phyloP scores from a whole-genome alignment of 306 rosid genomes.

The Castanospermum australe region DNA sequence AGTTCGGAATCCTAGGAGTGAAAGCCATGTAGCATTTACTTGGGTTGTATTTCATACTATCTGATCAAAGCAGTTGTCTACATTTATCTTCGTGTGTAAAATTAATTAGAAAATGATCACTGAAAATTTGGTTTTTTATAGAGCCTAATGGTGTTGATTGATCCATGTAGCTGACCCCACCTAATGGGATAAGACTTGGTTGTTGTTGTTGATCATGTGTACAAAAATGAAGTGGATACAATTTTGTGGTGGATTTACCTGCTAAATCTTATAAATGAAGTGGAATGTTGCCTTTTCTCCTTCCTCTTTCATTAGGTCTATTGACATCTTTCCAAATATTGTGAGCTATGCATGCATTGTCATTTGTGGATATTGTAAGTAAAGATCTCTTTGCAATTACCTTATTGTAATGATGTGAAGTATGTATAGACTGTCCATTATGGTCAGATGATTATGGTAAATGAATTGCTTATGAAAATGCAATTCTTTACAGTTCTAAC shows the following conservation, averaged over 20 bases:
- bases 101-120: not conserved
- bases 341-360: not conserved
- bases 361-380: not conserved
- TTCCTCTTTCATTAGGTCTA: not conserved
- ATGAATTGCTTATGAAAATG: not conserved
- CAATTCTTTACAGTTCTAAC: not conserved
- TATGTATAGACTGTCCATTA: not conserved
- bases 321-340: no score
- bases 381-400: not conserved
- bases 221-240: no score
- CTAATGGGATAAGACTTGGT: no score
- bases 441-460: not conserved
- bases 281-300: not conserved
- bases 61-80: not conserved
- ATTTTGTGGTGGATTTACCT: not conserved
- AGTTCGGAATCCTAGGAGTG: not conserved
- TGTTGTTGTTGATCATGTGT: no score
- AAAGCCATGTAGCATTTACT: not conserved
- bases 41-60: not conserved
- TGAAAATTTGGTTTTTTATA: no score
- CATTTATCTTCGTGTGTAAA: not conserved
- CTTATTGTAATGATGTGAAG: slow-evolving; percentile 8
- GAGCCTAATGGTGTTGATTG: no score
- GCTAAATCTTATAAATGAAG: not conserved
- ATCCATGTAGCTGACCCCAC: no score